These are phyloP conservation scores for Penicillium dipodomyicola DNA, from an alignment of 495 filamentous ascomycete genomes.

Conservation along the genomic window DNA sequence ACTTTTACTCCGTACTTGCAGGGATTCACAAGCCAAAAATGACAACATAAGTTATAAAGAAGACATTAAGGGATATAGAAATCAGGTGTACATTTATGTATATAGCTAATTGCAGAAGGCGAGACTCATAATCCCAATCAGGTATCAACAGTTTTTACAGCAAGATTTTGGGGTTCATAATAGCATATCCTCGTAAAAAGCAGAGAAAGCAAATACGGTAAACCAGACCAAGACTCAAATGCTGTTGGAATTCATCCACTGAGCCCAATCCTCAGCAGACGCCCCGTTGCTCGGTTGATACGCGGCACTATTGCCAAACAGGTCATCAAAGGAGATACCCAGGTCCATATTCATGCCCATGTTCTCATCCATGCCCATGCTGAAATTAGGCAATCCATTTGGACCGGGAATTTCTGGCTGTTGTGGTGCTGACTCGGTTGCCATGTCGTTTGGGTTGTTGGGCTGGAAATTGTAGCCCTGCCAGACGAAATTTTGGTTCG, in stretches of 20 bases:
- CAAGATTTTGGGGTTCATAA: conserved; percentile 19
- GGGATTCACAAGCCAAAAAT: too few relatives aligned
- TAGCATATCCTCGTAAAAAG: conserved; percentile 26
- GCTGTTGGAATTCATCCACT: conserved; percentile 40
- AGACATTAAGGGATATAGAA: too few relatives aligned
- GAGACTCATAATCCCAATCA: conserved; percentile 11
- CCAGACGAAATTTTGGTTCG: conserved; percentile 47
- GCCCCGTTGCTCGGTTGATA: conserved; percentile 22
- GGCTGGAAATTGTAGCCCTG: conserved; percentile 44
- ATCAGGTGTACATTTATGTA: background rate
- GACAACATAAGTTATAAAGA: too few relatives aligned
- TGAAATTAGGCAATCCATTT: conserved; percentile 27
- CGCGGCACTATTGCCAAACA: conserved; percentile 39
- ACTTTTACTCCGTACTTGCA: too few relatives aligned
- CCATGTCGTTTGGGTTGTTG: conserved; percentile 19
- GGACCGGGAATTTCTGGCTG: conserved; percentile 21
- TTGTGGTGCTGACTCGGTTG: conserved; percentile 18
- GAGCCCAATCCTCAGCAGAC: conserved; percentile 42
- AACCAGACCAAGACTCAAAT: conserved; percentile 4
- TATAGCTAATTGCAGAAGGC: background rate
- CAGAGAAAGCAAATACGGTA: background rate
- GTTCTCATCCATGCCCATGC: conserved; percentile 32
- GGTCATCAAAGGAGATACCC: conserved; percentile 43
- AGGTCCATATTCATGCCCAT: conserved; percentile 38
- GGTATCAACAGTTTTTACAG: conserved; percentile 25